A percentile compares a stretch with the other conserved stretches of the same genome.
These are phyloP conservation scores for Brassica rapa DNA, from an alignment of 345 rosid genomes.

Conservation along the genomic window DNA sequence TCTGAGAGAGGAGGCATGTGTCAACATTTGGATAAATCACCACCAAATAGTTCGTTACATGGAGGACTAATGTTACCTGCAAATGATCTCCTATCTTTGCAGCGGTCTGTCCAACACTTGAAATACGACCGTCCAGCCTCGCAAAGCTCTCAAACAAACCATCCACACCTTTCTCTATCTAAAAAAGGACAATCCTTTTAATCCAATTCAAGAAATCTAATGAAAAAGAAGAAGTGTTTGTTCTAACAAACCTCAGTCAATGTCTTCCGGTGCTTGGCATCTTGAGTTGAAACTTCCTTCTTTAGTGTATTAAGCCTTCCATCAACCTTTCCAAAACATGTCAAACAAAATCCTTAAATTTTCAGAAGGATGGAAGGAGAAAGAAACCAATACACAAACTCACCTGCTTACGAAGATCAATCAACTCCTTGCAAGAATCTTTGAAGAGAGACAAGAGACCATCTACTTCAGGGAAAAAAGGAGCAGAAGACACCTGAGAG, in stretches of 20 bases:
- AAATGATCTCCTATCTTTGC: constrained; percentile 99
- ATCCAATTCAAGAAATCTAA: not conserved
- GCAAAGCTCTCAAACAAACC: constrained; percentile 93
- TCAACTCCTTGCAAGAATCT: constrained; percentile 86
- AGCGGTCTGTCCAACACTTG: constrained; percentile 99
- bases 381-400: constrained; percentile 3
- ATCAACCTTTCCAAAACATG: constrained; percentile 62
- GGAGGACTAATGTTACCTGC: constrained; percentile 56
- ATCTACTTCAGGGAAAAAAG: constrained; percentile 95
- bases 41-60: constrained; percentile 9
- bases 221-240: not conserved
- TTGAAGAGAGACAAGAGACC: constrained; percentile 76
- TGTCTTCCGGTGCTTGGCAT: constrained; percentile 91
- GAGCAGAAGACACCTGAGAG: constrained; percentile 57
- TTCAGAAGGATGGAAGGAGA: constrained; percentile 25
- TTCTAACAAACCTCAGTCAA: constrained; percentile 74
- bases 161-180: constrained; percentile 95
- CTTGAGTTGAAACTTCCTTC: constrained; percentile 91
- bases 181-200: constrained; percentile 30
- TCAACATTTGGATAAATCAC: constrained; percentile 14
- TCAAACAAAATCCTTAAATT: not conserved
- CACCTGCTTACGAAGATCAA: constrained; percentile 89
- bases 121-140: constrained; percentile 86
- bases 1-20: constrained; percentile 51
- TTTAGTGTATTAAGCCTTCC: constrained; percentile 81